phyloP scores from a whole-genome alignment of 2,329 filamentous ascomycete species.

The Fusarium equiseti region DNA sequence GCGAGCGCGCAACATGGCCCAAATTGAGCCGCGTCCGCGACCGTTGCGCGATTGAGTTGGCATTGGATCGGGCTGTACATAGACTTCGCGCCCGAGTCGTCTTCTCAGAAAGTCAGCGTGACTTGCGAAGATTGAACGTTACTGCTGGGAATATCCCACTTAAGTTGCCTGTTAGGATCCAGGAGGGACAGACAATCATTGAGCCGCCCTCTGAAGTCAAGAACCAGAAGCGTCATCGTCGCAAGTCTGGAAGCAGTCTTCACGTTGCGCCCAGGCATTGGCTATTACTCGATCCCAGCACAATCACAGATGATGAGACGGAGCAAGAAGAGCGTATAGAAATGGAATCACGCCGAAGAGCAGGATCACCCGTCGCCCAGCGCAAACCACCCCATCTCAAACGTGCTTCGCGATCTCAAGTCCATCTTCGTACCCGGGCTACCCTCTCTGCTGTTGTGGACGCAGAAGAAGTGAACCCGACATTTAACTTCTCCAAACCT shows the following conservation, averaged over 20 bases:
- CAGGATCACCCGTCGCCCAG: slow-evolving; percentile 45
- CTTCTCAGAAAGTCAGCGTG: slow-evolving; percentile 74
- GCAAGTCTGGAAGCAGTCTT: slow-evolving; percentile 65
- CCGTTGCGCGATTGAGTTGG: slow-evolving; percentile 88
- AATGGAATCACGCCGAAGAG: slow-evolving; percentile 53
- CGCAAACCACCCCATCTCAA: slow-evolving; percentile 60
- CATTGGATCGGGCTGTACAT: slow-evolving; percentile 81
- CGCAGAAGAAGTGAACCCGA: slow-evolving; percentile 27
- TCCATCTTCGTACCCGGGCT: slow-evolving; percentile 48
- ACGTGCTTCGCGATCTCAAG: slow-evolving; percentile 56
- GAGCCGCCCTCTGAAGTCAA: slow-evolving; percentile 44
- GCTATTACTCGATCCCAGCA: slow-evolving; percentile 53
- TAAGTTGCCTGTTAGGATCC: slow-evolving; percentile 35
- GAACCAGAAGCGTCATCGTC: slow-evolving; percentile 56
- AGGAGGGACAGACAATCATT: slow-evolving; percentile 31
- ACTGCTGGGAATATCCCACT: slow-evolving; percentile 47
- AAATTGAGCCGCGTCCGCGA: slow-evolving; percentile 88
- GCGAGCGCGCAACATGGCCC: slow-evolving; percentile 92
- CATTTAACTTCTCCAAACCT: slow-evolving; percentile 56
- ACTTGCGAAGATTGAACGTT: slow-evolving; percentile 63
- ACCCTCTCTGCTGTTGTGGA: slow-evolving; percentile 32
- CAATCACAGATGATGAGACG: slow-evolving; percentile 59
- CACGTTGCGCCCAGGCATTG: slow-evolving; percentile 55
- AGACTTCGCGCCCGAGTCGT: slow-evolving; percentile 74
- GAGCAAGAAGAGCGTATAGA: slow-evolving; percentile 60